phyloP scores from a whole-genome alignment of 1,284 basidiomycete genomes.

The Kwoniella shivajii region DNA sequence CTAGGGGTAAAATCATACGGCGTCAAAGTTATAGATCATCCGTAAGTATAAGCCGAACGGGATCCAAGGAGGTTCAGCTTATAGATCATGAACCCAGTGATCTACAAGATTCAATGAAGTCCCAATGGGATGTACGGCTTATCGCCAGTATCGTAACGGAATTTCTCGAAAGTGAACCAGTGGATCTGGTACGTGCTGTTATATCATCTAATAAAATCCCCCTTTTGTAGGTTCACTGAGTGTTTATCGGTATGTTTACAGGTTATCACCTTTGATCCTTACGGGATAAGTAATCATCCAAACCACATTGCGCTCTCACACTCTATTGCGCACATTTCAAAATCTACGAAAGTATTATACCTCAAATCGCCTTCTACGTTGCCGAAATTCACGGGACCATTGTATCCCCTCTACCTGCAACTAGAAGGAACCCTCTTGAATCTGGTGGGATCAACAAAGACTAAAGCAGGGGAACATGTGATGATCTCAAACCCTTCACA shows the following conservation, averaged over 20 bases:
- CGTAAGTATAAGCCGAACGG: conserved; percentile 63
- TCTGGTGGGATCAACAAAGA: neutral
- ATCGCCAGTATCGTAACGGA: conserved; percentile 6
- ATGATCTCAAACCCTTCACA: conserved; percentile 62
- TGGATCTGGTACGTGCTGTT: conserved; percentile 11
- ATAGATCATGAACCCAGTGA: conserved; percentile 58
- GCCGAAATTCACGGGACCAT: conserved; percentile 58
- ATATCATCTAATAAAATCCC: neutral
- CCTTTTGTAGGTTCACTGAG: too few relatives aligned
- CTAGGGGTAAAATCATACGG: conserved; percentile 66
- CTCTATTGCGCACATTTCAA: conserved; percentile 47
- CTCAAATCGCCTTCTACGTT: conserved; percentile 64
- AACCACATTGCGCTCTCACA: conserved; percentile 81
- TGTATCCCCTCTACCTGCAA: conserved; percentile 27
- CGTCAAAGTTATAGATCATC: conserved; percentile 69
- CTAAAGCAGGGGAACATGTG: neutral
- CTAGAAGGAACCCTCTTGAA: conserved; percentile 20
- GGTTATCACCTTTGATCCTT: conserved; percentile 87
- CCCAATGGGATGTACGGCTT: conserved; percentile 20
- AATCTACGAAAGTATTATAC: conserved; percentile 58
- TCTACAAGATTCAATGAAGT: conserved; percentile 75
- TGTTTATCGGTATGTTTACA: conserved; percentile 52
- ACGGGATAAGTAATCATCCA: conserved; percentile 81
- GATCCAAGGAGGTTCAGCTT: too few relatives aligned
- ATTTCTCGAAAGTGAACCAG: conserved; percentile 4